Percentiles rank a stretch among this genome's conserved stretches.
Evolutionary conservation across 2,329 filamentous ascomycete species (phyloP).

Genomic region (Aspergillus intermedius): DNA sequence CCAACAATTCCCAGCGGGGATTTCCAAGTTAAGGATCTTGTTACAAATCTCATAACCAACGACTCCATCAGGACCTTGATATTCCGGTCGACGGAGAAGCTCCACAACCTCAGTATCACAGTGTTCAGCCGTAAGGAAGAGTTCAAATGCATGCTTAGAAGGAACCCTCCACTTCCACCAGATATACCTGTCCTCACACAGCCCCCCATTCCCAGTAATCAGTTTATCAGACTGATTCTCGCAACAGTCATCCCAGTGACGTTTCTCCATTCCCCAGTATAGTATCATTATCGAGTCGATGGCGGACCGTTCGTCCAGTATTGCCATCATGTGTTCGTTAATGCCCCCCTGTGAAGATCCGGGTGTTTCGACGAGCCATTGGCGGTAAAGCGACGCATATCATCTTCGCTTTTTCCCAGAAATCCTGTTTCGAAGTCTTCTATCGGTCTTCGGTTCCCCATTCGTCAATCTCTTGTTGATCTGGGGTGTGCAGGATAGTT

Average conservation of each 20-base stretch:
- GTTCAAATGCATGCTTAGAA: background rate
- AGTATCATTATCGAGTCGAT: background rate
- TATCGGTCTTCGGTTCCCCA: background rate
- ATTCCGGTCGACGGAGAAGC: background rate
- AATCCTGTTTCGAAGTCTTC: background rate
- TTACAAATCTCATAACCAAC: background rate
- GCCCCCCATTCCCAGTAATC: background rate
- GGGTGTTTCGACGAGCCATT: background rate
- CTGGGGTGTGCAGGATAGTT: background rate
- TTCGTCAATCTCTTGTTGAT: background rate
- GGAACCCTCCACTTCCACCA: background rate
- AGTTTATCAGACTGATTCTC: background rate
- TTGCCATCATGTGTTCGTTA: background rate
- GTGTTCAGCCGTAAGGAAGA: background rate
- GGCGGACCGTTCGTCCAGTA: background rate
- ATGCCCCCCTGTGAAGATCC: background rate
- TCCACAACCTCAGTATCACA: background rate
- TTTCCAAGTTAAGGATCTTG: background rate
- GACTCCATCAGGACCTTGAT: background rate
- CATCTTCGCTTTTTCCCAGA: background rate
- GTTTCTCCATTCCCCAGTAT: background rate
- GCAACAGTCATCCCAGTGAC: background rate
- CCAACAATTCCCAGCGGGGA: background rate
- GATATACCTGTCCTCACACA: background rate
- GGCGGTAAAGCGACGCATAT: background rate